Evolutionary conservation across 495 filamentous ascomycete genomes (phyloP).

Genomic region (Aspergillus incahuasiensis): DNA sequence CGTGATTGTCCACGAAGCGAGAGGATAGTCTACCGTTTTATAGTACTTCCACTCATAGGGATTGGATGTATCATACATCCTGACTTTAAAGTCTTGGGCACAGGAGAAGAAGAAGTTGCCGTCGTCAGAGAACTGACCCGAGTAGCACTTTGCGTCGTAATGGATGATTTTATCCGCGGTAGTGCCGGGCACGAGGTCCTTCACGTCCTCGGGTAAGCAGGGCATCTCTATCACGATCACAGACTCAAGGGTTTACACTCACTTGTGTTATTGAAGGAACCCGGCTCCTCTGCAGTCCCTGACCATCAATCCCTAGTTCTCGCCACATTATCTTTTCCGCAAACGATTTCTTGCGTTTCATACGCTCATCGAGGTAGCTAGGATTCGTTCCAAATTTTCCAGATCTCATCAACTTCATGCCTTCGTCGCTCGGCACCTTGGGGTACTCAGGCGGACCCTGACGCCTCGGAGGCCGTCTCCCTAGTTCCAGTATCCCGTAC

Average conservation of each 20-base stretch:
- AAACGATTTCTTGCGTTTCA: constrained; percentile 55
- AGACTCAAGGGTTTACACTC: constrained; percentile 13
- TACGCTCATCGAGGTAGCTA: constrained; percentile 42
- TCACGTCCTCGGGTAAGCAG: constrained; percentile 8
- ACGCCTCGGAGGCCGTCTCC: constrained; percentile 16
- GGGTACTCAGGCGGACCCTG: constrained; percentile 53
- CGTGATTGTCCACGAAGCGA: constrained; percentile 91
- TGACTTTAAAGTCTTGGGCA: constrained; percentile 85
- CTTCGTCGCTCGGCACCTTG: constrained; percentile 72
- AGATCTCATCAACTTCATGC: constrained; percentile 69
- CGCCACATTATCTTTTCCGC: constrained; percentile 68
- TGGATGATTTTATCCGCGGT: constrained; percentile 84
- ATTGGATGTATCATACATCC: constrained; percentile 97
- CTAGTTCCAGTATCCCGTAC: constrained; percentile 21
- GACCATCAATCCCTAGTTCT: constrained; percentile 63
- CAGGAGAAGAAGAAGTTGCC: constrained; percentile 98
- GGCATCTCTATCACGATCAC: background rate
- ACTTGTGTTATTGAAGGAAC: constrained; percentile 65
- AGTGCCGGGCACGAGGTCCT: constrained; percentile 64
- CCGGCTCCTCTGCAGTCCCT: constrained; percentile 48
- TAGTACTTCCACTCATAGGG: constrained; percentile 95
- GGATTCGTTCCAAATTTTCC: constrained; percentile 70
- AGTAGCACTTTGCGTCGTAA: constrained; percentile 80
- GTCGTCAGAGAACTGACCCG: constrained; percentile 93
- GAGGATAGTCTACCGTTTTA: constrained; percentile 82